Conservation (phyloP, 169 alveolate species). For the Plasmodium coatneyi region DNA sequence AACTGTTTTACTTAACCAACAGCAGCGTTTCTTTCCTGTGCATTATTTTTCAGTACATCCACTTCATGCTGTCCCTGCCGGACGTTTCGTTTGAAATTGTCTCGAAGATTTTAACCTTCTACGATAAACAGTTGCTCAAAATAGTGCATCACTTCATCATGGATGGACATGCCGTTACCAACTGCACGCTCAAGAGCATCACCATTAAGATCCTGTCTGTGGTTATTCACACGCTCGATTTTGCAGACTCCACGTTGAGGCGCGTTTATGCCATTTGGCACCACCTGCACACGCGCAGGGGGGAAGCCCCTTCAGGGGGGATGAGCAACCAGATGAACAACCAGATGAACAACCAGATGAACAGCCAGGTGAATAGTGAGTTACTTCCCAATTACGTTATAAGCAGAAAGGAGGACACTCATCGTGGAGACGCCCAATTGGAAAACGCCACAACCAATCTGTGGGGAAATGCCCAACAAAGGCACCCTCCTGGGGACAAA, state of each 20-base stretch:
- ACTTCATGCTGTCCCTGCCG: slow-evolving; percentile 4
- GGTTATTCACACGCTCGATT: slow-evolving; percentile 19
- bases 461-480: background rate
- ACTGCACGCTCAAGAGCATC: slow-evolving; percentile 17
- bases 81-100: slow-evolving; percentile 22
- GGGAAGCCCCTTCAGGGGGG: background rate
- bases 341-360: background rate
- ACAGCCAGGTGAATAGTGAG: no score
- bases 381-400: background rate
- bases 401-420: background rate
- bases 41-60: slow-evolving; percentile 3
- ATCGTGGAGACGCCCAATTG: background rate
- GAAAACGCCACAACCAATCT: background rate
- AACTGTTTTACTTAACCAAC: slow-evolving; percentile 21
- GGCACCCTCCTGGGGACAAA: background rate
- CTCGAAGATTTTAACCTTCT: background rate
- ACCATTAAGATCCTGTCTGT: slow-evolving; percentile 21
- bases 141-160: background rate
- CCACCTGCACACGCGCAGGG: background rate
- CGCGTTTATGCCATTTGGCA: slow-evolving; percentile 1
- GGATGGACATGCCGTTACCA: slow-evolving; percentile 37
- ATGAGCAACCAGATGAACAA: background rate
- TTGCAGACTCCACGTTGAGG: background rate
- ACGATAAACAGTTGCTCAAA: background rate
- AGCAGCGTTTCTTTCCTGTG: slow-evolving; percentile 17